Evolutionary conservation across 257 asterid genomes (phyloP), one percentile per base, ranked within the genome.

Genomic region (Fraxinus quadrangulata): DNA sequence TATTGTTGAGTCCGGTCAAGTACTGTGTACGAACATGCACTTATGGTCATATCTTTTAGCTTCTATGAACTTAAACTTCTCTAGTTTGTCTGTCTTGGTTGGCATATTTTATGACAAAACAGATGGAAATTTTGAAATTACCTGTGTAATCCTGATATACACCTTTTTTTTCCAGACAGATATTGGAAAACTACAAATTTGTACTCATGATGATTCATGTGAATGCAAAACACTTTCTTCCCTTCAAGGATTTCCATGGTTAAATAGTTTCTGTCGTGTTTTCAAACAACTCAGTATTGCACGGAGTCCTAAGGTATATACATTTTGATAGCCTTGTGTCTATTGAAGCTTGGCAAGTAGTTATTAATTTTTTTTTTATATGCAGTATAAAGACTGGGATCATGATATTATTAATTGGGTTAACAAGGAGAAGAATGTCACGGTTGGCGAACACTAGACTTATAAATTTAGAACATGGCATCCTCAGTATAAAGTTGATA

Each of bases 171-270:
- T 78, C 84, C 92, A 93, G 98, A 80, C 84, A 54, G 92, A 85
- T 75, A 71, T 89, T 73, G 88, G 90, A 80, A 86, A 77, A 75
- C 91, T 95, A 36, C 84, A 71, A 83, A 63, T 51, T 36, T 95
- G 99, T 83, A 85, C 71, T 61, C 80, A 67, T 83, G 82, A 87
- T 42, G 96, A 93, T 86, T 74, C 93, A 26, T 93, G 98, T 78
- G 87, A 85, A 73, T 95, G 99, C 95, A 89, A 85, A 85, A 75
- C 81, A 23, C 82, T 93, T 36, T 56, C 89, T 49, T 90, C 90
- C 30, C 90, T 95, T 28, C 79, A 84, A 86, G 70, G 79, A 76
- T 83, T 95, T 79, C 96, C 92, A 10, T 91, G 99, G 98, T 93
- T 93, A 23, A 91, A 91, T 82, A 77, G 87, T 68, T 89, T 31